Evolutionary conservation across 257 asterid species (phyloP), one percentile per base, ranked within the genome.

Genomic region (Solanum neorickii): DNA sequence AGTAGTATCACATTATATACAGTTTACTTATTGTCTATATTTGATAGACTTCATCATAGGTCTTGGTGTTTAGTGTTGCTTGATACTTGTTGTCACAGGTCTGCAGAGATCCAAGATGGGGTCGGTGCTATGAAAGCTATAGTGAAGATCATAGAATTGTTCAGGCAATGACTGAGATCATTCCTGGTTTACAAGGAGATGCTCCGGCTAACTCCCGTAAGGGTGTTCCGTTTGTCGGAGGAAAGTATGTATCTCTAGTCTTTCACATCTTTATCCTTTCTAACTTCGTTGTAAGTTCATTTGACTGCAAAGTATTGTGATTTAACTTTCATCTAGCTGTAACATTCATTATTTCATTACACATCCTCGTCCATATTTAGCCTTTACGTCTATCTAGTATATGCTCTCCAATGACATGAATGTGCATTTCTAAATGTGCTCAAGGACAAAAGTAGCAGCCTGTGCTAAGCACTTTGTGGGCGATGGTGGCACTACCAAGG

Each of bases 101-200:
- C 69, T 89, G 93, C 49, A 86, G 93, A 60, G 93, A 89, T 86
- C 93, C 93, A 1, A 86, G 93, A 89, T 91, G 93, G 91, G 93
- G 93, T 23, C 90, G 93, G 20, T 91, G 93, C 82, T 91, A 87
- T 3, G 91, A 91, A 83, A 91, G 93, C 59, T 91, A 91, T 20
- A 91, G 93, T 42, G 91, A 91, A 80, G 93, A 89, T 86, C 91
- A 88, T n/a, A 52, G 83, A 12, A 87, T 91, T 52, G 92, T 89
- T 78, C 89, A 77, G 21, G 86, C 87, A 46, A 89, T 89, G 91
- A 89, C 92, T 10, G 91, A 88, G 87, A 37, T 91, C 23, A 88
- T 91, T 20, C 83, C 92, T 21, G 87, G 90, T 33, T 86, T 88
- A 87, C 90, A 88, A 82, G 90, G 90, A 56, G 90, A 88, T 37